A percentile compares a stretch with the other conserved stretches of the same genome.
Evolutionary conservation across 2,329 filamentous ascomycete species (phyloP).

Genomic region (Colletotrichum karsti): DNA sequence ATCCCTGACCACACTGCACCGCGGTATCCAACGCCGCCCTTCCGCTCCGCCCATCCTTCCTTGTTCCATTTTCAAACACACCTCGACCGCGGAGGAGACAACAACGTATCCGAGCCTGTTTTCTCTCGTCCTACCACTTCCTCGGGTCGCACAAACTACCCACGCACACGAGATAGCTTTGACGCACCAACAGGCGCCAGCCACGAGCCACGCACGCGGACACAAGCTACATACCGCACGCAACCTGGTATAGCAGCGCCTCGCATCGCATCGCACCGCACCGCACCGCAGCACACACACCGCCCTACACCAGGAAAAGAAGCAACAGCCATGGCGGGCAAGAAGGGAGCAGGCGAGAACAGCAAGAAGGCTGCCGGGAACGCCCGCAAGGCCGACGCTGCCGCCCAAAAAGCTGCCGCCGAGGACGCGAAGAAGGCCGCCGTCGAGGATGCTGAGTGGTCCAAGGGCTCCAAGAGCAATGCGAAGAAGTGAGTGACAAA

Average conservation of each 20-base stretch:
- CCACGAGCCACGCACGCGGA: constrained; percentile 16
- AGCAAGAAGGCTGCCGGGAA: constrained; percentile 91
- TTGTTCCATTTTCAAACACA: constrained; percentile 4
- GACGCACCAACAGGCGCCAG: constrained; percentile 19
- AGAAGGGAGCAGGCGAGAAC: constrained; percentile 76
- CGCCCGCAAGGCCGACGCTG: constrained; percentile 90
- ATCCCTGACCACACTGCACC: background rate
- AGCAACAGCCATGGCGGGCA: constrained; percentile 68
- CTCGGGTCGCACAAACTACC: constrained; percentile 15
- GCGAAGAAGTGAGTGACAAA: constrained; percentile 80
- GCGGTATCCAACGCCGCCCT: background rate
- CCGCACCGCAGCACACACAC: background rate
- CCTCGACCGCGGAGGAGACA: constrained; percentile 19
- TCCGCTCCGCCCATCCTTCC: constrained; percentile 13
- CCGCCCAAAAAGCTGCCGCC: constrained; percentile 79
- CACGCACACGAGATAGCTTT: constrained; percentile 7
- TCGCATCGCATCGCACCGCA: constrained; percentile 23
- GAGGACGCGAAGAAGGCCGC: constrained; percentile 72
- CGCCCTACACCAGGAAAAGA: background rate
- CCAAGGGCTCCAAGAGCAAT: constrained; percentile 83
- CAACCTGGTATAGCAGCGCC: constrained; percentile 1
- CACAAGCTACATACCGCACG: constrained; percentile 4
- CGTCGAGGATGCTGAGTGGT: constrained; percentile 81
- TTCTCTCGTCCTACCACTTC: constrained; percentile 10
- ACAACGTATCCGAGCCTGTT: constrained; percentile 17